phyloP scores from a whole-genome alignment of 345 rosid genomes.

The Arabis alpina region DNA sequence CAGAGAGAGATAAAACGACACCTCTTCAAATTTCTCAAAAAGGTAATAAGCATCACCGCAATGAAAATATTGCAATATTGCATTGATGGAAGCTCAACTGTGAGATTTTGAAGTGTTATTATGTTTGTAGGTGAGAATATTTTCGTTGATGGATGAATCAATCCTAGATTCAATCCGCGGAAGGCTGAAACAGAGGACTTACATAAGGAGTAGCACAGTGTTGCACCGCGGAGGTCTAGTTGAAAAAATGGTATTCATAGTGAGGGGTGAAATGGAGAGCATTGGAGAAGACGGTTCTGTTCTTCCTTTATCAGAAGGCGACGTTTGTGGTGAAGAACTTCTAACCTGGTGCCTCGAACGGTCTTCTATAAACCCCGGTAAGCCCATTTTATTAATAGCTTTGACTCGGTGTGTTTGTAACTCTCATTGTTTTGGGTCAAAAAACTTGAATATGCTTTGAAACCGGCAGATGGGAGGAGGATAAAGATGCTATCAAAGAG shows the following conservation, averaged over 20 bases:
- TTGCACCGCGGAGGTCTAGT: constrained; percentile 61
- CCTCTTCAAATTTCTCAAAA: constrained; percentile 77
- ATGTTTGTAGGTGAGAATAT: constrained; percentile 69
- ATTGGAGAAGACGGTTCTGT: constrained; percentile 57
- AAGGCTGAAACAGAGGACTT: constrained; percentile 74
- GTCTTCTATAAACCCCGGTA: constrained; percentile 68
- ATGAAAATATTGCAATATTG: neutral
- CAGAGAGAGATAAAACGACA: constrained; percentile 87
- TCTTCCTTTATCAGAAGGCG: constrained; percentile 64
- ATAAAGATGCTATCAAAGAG: constrained; percentile 52
- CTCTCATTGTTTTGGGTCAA: neutral
- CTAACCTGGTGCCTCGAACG: constrained; percentile 89
- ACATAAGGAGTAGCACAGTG: constrained; percentile 63
- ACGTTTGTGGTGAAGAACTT: constrained; percentile 89
- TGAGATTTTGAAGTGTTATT: neutral
- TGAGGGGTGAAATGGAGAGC: constrained; percentile 82
- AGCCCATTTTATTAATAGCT: constrained; percentile 1
- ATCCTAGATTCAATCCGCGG: constrained; percentile 71
- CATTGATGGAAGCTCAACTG: neutral
- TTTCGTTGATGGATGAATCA: constrained; percentile 71
- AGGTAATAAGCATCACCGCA: constrained; percentile 48
- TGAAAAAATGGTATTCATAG: constrained; percentile 85
- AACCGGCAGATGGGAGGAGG: constrained; percentile 58
- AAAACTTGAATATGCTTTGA: neutral
- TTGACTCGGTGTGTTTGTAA: neutral